Evolutionary conservation across 345 rosid genomes (phyloP), one percentile per base, ranked within the genome.

Genomic region (Hibiscus tridactylites): DNA sequence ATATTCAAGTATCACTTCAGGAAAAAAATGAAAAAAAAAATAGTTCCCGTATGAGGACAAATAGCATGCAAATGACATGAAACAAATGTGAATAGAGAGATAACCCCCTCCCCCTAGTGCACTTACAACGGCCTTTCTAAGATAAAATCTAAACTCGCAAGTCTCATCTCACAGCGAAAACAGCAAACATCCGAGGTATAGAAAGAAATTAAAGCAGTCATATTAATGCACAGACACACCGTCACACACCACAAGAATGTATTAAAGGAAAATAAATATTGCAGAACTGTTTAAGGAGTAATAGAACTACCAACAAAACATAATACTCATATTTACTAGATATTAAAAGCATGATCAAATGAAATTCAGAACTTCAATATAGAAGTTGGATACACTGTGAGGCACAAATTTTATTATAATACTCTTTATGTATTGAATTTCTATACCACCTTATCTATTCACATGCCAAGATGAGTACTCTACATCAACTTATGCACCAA

Each of bases 391-490:
- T 74, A 50, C 33, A 47, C 71, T 3, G 8, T 10, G 9, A 77
- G 63, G 53, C 72, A 71, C 13, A 17, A 29, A 39, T 8, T 37
- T 62, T 76, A 78, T 81, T 35, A 81, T 72, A 79, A 71, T 77
- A 58, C 49, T 71, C 75, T 77, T 78, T 73, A 80, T 82, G 84
- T 83, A 88, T 87, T 79, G 80, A 81, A 79, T 81, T 85, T 81
- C 86, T 91, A 85, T 93, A 82, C 85, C 88, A 77, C 82, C 82
- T 85, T 85, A 83, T 88, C 79, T 84, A 94, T 88, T 87, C 88
- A 87, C 90, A 88, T 61, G 83, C 80, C 86, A 81, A 76, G 62
- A 63, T 7, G 72, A 82, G 86, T 80, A 75, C 83, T 85, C 93
- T 88, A 89, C 87, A 88, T 81, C 79, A 84, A 79, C 86, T 71